Percentiles rank a stretch among this genome's conserved stretches.
Evolutionary conservation across 2,329 filamentous ascomycete species (phyloP).

Genomic region (Cryoendolithus antarcticus): DNA sequence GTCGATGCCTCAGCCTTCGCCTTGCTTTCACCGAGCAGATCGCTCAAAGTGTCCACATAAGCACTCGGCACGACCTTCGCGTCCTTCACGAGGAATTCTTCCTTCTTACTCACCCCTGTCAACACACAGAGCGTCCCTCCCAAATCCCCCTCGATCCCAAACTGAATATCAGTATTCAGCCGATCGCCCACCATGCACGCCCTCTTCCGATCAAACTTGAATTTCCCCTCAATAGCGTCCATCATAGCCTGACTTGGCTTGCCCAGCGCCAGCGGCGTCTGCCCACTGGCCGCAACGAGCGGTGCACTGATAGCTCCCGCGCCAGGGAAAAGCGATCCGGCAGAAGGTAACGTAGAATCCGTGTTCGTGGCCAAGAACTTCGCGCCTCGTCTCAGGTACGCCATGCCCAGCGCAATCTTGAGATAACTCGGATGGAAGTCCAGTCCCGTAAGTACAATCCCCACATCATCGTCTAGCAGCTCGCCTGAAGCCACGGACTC

Average conservation of each 20-base stretch:
- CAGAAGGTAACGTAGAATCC: constrained; percentile 77
- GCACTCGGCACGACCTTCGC: constrained; percentile 61
- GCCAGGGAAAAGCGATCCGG: constrained; percentile 75
- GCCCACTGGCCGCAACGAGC: constrained; percentile 49
- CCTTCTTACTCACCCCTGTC: constrained; percentile 78
- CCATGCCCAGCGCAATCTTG: constrained; percentile 72
- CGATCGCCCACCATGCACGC: constrained; percentile 96
- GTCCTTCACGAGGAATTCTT: constrained; percentile 62
- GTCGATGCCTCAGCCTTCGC: neutral
- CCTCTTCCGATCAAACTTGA: constrained; percentile 67
- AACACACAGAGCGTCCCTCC: constrained; percentile 85
- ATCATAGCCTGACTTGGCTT: constrained; percentile 99
- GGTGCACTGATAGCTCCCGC: constrained; percentile 74
- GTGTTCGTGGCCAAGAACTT: constrained; percentile 86
- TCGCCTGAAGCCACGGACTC: constrained; percentile 57
- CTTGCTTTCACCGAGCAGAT: constrained; percentile 40
- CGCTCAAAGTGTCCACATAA: constrained; percentile 75
- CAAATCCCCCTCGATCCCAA: constrained; percentile 79
- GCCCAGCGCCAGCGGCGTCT: constrained; percentile 66
- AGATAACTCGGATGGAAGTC: constrained; percentile 95
- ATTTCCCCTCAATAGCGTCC: constrained; percentile 95
- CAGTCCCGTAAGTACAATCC: constrained; percentile 75
- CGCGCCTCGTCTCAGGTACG: constrained; percentile 74
- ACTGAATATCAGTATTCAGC: constrained; percentile 89
- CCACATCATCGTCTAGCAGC: constrained; percentile 77